Conservation (phyloP, 2,329 filamentous ascomycete species). For the Allantophomopsis lycopodina region DNA sequence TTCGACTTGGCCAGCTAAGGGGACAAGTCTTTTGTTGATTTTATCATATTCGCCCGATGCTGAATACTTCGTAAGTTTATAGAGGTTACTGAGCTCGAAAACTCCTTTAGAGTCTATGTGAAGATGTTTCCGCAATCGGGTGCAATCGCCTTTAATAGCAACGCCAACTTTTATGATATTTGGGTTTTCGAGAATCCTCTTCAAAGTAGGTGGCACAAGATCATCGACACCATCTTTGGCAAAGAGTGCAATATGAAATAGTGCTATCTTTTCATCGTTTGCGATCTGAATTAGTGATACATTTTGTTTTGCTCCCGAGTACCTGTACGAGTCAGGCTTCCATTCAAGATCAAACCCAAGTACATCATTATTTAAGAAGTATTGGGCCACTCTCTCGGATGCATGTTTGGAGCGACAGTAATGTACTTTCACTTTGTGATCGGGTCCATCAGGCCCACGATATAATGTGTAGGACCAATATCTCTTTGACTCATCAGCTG, state of each 20-base stretch:
- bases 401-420: constrained; percentile 60
- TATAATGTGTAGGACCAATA: constrained; percentile 63
- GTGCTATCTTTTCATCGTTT: constrained; percentile 57
- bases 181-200: constrained; percentile 56
- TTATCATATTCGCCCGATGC: constrained; percentile 30
- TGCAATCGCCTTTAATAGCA: constrained; percentile 55
- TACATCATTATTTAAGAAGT: constrained; percentile 56
- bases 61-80: constrained; percentile 61
- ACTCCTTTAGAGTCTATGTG: constrained; percentile 49
- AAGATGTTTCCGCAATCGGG: constrained; percentile 53
- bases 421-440: constrained; percentile 50
- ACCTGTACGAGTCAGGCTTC: constrained; percentile 36
- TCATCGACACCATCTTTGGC: constrained; percentile 28
- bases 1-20: constrained; percentile 55
- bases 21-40: constrained; percentile 54
- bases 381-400: constrained; percentile 48
- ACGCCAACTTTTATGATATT: constrained; percentile 66
- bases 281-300: constrained; percentile 77
- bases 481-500: too few species aligned
- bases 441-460: constrained; percentile 30
- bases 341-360: constrained; percentile 91
- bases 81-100: constrained; percentile 73
- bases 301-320: constrained; percentile 44
- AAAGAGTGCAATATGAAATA: constrained; percentile 69
- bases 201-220: constrained; percentile 58